Conservation (phyloP, 148 eudicot species). For the Amaranthus cruentus region DNA sequence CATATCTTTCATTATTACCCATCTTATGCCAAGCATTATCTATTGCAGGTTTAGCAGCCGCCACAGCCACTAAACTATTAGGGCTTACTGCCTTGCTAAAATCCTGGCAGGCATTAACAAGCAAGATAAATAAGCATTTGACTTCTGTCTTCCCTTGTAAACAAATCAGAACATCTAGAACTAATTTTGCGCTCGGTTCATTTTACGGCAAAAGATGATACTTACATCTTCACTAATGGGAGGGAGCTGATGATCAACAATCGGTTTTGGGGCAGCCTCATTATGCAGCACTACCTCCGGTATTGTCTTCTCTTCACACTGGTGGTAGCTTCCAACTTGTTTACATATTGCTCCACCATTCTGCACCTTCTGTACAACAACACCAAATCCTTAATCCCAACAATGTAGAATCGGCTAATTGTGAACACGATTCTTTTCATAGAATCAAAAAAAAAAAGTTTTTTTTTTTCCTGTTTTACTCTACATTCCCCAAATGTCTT, state of each 20-base stretch:
- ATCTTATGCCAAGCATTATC: conserved; percentile 27
- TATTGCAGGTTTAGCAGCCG: conserved; percentile 19
- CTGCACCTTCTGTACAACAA: conserved; percentile 33
- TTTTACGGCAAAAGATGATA: neutral
- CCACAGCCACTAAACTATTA: conserved; percentile 23
- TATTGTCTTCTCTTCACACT: conserved; percentile 41
- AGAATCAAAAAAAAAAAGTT: neutral
- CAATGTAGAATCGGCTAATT: neutral
- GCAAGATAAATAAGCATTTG: conserved; percentile 3
- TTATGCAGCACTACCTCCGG: conserved; percentile 42
- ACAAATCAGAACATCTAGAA: neutral
- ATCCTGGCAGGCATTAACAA: conserved; percentile 1
- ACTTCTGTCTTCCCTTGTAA: no score
- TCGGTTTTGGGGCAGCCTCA: conserved; percentile 21
- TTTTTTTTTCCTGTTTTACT: neutral
- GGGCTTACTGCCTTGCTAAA: conserved; percentile 13
- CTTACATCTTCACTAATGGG: conserved; percentile 37
- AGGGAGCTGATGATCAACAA: conserved; percentile 27
- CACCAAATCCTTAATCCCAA: neutral
- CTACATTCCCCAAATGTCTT: no score
- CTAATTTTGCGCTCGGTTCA: neutral
- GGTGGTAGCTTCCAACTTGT: conserved; percentile 9
- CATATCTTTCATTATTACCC: conserved; percentile 23
- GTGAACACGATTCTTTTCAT: neutral
- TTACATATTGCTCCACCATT: conserved; percentile 38